Evolutionary conservation across 768 basidiomycete genomes (phyloP), one percentile per base, ranked within the genome.

Genomic region (Pulveroboletus ravenelii): DNA sequence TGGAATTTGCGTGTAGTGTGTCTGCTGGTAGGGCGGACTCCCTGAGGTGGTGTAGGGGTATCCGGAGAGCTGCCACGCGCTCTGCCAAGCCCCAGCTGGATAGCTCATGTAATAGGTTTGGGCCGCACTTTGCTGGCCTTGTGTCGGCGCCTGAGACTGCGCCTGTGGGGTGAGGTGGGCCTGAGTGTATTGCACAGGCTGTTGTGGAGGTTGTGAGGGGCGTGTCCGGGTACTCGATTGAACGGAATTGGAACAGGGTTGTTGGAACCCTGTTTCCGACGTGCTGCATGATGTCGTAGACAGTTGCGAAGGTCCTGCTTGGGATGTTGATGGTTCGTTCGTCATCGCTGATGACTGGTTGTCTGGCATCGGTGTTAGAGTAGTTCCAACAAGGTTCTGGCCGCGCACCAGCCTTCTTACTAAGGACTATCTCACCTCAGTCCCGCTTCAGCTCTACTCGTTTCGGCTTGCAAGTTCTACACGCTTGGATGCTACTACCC

Each of bases 271-370:
- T 3, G 51, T 41, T 49, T 58, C 59, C 5, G 53, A 46, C 14
- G 49, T n/a, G 43, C 14, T 51, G 30, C 56, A 41, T 4, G 47
- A 34, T 31, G 51, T 38, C 30, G 55, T 25, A 12, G 59, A 17
- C 27, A 36, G 35, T 20, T 63, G 60, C 15, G 74, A 72, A 17
- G 74, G 67, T 8, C 71, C 72, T 18, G 78, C 72, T 45, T 71
- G 73, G 10, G 70, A 66, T 5, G 75, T 57, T 34, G 72, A 72
- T 27, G 72, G 71, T 43, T 72, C 74, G 53, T 67, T 70, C 35
- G 70, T 69, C 74, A 74, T 77, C 18, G 40, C 53, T 29, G 32
- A 20, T 32, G 29, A 27, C 29, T 36, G 20, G 45, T 30, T 40
- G 25, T 29, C 14, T 18, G 6, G 6, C 20, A 34, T 36, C 45